phyloP scores from a whole-genome alignment of 345 rosid genomes.

The Camelina neglecta region DNA sequence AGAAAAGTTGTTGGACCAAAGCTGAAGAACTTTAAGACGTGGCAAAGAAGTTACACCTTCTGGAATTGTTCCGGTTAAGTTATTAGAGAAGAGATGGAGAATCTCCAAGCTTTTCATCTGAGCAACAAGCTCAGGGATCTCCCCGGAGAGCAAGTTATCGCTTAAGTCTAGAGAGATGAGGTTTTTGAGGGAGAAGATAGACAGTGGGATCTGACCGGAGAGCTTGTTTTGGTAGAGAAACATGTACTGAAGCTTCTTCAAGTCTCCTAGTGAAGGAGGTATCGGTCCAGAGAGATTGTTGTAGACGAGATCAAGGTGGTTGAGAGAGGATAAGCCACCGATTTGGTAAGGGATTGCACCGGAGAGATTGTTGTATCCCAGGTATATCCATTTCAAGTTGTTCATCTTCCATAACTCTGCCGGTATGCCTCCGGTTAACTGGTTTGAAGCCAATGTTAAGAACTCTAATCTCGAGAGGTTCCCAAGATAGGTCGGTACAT shows the following conservation, averaged over 20 bases:
- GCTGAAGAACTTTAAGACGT: slow-evolving; percentile 79
- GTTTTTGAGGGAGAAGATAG: slow-evolving; percentile 58
- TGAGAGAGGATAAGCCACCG: slow-evolving; percentile 56
- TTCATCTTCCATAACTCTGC: slow-evolving; percentile 53
- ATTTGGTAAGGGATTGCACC: slow-evolving; percentile 75
- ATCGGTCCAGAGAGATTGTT: slow-evolving; percentile 80
- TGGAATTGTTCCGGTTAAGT: slow-evolving; percentile 69
- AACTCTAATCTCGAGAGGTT: slow-evolving; percentile 57
- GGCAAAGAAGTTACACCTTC: slow-evolving; percentile 62
- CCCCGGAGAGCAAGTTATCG: slow-evolving; percentile 74
- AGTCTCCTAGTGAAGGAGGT: slow-evolving; percentile 67
- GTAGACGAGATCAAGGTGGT: slow-evolving; percentile 88
- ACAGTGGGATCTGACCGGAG: slow-evolving; percentile 58
- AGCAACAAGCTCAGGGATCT: slow-evolving; percentile 61
- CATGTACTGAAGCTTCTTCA: slow-evolving; percentile 59
- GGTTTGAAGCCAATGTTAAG: slow-evolving; percentile 85
- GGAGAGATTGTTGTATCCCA: slow-evolving; percentile 87
- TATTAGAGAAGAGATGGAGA: slow-evolving; percentile 88
- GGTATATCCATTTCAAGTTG: slow-evolving; percentile 77
- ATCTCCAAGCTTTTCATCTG: slow-evolving; percentile 69
- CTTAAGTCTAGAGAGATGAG: slow-evolving; percentile 82
- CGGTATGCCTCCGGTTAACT: slow-evolving; percentile 66
- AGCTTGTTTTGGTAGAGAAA: slow-evolving; percentile 87
- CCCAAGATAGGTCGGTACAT: slow-evolving; percentile 56
- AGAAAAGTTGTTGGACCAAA: slow-evolving; percentile 77